phyloP scores from a whole-genome alignment of 495 filamentous ascomycete genomes.

The Evernia prunastri region DNA sequence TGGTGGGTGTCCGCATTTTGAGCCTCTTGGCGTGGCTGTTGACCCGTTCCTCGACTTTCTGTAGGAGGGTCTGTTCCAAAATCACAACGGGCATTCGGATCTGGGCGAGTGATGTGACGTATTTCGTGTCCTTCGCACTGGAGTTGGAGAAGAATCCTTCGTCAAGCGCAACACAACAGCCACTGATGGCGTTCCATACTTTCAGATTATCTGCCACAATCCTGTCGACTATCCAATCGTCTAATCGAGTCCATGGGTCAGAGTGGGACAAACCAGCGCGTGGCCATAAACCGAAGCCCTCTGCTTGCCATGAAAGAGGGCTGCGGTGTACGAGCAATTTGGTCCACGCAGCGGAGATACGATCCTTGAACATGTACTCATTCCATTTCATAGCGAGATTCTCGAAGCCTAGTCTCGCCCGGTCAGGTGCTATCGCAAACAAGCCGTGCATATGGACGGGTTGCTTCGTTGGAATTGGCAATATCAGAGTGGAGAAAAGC shows the following conservation, averaged over 20 bases:
- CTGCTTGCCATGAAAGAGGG: neutral
- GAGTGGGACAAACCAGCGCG: slow-evolving; percentile 9
- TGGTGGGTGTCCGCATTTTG: neutral
- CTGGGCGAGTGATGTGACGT: slow-evolving; percentile 8
- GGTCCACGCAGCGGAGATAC: slow-evolving; percentile 33
- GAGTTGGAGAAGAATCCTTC: slow-evolving; percentile 11
- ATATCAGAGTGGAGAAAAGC: slow-evolving; percentile 37
- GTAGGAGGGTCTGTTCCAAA: neutral
- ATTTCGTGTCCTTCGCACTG: slow-evolving; percentile 2
- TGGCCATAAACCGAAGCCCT: slow-evolving; percentile 19
- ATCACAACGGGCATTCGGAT: slow-evolving; percentile 10
- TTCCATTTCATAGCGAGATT: slow-evolving; percentile 34
- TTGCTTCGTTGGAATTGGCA: slow-evolving; percentile 35
- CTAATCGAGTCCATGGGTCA: slow-evolving; percentile 17
- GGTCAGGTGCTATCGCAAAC: slow-evolving; percentile 38
- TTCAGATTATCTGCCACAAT: neutral
- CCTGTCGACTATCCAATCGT: slow-evolving; percentile 12
- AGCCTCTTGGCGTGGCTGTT: neutral
- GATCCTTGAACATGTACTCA: slow-evolving; percentile 31
- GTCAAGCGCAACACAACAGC: slow-evolving; percentile 9
- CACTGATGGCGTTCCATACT: slow-evolving; percentile 19
- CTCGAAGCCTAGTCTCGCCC: slow-evolving; percentile 31
- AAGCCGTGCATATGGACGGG: slow-evolving; percentile 40
- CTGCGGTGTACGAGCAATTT: slow-evolving; percentile 9
- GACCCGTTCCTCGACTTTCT: slow-evolving; percentile 1